phyloP scores from a whole-genome alignment of 768 basidiomycete genomes.

The Collybia sordida region DNA sequence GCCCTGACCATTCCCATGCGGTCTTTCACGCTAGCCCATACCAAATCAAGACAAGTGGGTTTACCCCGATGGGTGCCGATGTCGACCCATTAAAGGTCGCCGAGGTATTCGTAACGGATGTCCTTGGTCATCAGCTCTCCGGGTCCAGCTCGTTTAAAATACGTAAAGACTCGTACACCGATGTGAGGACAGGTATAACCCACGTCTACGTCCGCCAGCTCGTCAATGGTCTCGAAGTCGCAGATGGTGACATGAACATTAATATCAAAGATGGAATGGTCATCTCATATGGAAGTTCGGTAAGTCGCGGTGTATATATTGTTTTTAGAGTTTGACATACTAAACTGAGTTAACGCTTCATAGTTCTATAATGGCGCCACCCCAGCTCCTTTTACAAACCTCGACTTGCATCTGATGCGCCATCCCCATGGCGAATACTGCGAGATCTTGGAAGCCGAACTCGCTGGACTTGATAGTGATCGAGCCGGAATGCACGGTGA shows the following conservation, averaged over 20 bases:
- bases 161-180: conserved; percentile 85
- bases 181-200: conserved; percentile 79
- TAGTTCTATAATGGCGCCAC: conserved; percentile 77
- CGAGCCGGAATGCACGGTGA: conserved; percentile 22
- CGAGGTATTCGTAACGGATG: conserved; percentile 53
- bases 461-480: conserved; percentile 27
- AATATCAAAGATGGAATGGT: conserved; percentile 86
- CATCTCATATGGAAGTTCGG: conserved; percentile 86
- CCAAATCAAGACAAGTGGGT: conserved; percentile 43
- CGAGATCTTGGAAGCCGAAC: conserved; percentile 35
- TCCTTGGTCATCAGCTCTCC: conserved; percentile 39
- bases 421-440: conserved; percentile 54
- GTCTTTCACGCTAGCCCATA: conserved; percentile 55
- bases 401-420: conserved; percentile 25
- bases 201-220: conserved; percentile 88
- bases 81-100: conserved; percentile 64
- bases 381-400: conserved; percentile 35
- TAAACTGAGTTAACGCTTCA: not conserved
- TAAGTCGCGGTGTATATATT: conserved; percentile 30
- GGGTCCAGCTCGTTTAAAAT: conserved; percentile 51
- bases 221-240: conserved; percentile 83
- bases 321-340: not conserved
- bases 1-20: conserved; percentile 75
- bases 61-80: conserved; percentile 34
- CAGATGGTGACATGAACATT: conserved; percentile 90